These are phyloP conservation scores for Talaromyces ruber DNA, from an alignment of 495 filamentous ascomycete species.

Conservation along the genomic window DNA sequence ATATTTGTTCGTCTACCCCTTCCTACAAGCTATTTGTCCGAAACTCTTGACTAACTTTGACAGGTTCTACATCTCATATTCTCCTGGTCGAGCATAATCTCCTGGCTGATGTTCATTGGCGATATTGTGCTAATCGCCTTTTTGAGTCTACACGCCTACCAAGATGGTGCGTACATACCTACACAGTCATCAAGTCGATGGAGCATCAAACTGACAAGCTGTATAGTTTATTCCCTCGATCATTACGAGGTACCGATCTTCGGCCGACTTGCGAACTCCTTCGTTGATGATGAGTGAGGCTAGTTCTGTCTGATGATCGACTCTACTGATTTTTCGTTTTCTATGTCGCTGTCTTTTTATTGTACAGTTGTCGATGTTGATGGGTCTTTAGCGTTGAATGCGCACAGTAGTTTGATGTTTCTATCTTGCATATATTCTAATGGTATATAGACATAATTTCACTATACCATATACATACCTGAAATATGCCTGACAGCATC, in stretches of 20 bases:
- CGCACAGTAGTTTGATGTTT: not conserved
- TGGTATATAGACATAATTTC: not conserved
- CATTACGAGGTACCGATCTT: constrained; percentile 89
- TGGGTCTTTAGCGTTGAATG: not conserved
- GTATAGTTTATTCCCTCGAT: constrained; percentile 73
- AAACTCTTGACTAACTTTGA: not conserved
- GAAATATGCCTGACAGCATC: not conserved
- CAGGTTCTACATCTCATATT: constrained; percentile 73
- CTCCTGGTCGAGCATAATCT: constrained; percentile 73
- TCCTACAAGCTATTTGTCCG: not conserved
- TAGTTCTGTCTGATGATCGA: not conserved
- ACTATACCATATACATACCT: not conserved
- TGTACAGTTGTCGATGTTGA: not conserved
- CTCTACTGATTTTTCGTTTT: not conserved
- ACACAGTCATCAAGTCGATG: not conserved
- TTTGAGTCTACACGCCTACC: constrained; percentile 70
- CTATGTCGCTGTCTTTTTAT: not conserved
- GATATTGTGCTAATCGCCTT: constrained; percentile 73
- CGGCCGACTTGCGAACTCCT: constrained; percentile 73
- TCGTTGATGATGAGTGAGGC: constrained; percentile 84
- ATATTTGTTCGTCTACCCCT: constrained; percentile 55
- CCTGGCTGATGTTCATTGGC: constrained; percentile 69
- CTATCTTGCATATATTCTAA: not conserved
- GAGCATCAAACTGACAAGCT: constrained; percentile 13
- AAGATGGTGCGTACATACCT: constrained; percentile 51